Evolutionary conservation across 345 rosid species (phyloP).

Genomic region (Firmiana major): DNA sequence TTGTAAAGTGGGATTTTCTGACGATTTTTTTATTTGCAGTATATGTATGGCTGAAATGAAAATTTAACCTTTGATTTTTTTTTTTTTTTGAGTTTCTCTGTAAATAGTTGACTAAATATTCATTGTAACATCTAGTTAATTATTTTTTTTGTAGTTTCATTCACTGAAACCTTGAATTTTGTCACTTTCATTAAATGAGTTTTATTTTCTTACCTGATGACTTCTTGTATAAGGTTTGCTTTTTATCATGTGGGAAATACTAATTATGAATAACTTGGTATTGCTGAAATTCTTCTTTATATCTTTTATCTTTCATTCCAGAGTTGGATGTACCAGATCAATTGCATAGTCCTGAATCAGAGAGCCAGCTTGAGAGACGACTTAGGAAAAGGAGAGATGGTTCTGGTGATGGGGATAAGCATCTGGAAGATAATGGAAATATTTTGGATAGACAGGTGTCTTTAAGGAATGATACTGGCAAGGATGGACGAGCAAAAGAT

Average conservation of each 20-base stretch:
- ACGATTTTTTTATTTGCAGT: neutral
- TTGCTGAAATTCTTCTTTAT: conserved; percentile 9
- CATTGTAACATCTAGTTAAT: neutral
- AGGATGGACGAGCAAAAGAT: conserved; percentile 59
- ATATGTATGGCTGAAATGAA: neutral
- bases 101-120: neutral
- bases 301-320: conserved; percentile 30
- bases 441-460: conserved; percentile 37
- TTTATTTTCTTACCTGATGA: neutral
- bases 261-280: neutral
- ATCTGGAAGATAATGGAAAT: conserved; percentile 58
- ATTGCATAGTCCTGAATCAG: conserved; percentile 48
- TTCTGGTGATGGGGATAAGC: conserved; percentile 55
- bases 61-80: neutral
- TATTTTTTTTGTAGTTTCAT: neutral
- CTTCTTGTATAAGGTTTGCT: neutral
- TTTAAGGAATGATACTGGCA: conserved; percentile 47
- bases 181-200: neutral
- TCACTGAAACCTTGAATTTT: neutral
- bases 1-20: neutral
- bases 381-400: conserved; percentile 62
- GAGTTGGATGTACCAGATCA: conserved; percentile 47
- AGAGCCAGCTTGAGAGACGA: conserved; percentile 53
- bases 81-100: neutral
- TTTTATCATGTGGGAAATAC: neutral